Evolutionary conservation across 176 grass and related monocot species (phyloP).

Genomic region (Thinopyrum elongatum): DNA sequence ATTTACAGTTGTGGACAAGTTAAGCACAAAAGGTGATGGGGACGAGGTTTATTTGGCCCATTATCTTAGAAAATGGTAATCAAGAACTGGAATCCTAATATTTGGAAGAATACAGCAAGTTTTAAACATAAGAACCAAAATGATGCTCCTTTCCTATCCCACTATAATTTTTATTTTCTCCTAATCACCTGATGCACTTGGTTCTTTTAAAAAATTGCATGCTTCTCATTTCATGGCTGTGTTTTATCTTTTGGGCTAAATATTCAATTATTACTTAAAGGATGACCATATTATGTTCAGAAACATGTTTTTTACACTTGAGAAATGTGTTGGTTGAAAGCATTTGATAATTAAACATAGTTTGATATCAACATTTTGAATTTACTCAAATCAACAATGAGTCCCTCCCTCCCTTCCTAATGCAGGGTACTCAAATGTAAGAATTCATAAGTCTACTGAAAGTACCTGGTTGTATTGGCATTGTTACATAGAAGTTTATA

Average conservation of each 20-base stretch:
- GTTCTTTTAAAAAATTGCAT: neutral
- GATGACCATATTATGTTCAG: constrained; percentile 4
- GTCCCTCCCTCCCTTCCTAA: neutral
- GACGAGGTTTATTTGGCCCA: constrained; percentile 4
- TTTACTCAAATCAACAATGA: neutral
- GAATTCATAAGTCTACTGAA: neutral
- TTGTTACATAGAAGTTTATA: constrained; percentile 11
- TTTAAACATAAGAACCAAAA: constrained; percentile 26
- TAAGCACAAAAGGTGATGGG: neutral
- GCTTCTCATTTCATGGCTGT: neutral
- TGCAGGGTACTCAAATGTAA: neutral
- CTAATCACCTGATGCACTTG: constrained; percentile 18
- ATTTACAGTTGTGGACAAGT: constrained; percentile 23
- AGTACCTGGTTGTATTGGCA: constrained; percentile 1
- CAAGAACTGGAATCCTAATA: constrained; percentile 12
- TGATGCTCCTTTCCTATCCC: neutral
- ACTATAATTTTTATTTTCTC: neutral
- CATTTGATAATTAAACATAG: neutral
- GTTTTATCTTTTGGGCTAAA: constrained; percentile 9
- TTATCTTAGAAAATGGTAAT: constrained; percentile 4
- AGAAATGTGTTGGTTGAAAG: neutral
- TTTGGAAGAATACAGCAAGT: neutral
- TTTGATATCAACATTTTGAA: neutral
- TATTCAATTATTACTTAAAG: constrained; percentile 3
- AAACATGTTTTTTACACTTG: constrained; percentile 19